Percentiles rank a stretch among this genome's conserved stretches.
Conservation (phyloP, 2,329 filamentous ascomycete species). For the Balansia obtecta region DNA sequence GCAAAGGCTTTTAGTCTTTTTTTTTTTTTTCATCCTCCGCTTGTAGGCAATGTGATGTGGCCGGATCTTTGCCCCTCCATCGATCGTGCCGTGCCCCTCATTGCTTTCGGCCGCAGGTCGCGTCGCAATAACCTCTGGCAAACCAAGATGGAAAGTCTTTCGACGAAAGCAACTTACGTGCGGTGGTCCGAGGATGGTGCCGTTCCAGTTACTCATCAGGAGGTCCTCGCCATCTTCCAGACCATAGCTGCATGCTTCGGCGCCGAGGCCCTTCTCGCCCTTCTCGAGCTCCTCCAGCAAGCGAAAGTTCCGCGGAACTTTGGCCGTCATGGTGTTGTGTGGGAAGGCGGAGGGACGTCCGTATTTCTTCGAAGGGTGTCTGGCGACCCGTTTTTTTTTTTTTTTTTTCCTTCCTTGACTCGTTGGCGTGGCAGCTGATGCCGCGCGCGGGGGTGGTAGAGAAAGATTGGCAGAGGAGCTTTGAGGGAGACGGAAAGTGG, state of each 20-base stretch:
- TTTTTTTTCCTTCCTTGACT: background rate
- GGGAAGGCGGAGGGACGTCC: no score
- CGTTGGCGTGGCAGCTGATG: background rate
- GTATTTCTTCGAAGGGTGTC: no score
- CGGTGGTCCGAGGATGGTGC: constrained; percentile 90
- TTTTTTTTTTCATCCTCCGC: background rate
- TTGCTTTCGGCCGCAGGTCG: background rate
- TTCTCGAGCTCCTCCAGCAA: constrained; percentile 97
- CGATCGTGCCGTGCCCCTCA: background rate
- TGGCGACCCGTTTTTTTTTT: background rate
- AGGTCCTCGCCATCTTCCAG: constrained; percentile 89
- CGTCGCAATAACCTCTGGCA: background rate
- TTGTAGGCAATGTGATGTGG: background rate
- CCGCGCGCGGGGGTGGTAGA: no score
- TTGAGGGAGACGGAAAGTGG: no score
- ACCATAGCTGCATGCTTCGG: constrained; percentile 95
- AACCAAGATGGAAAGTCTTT: background rate
- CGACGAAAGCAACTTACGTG: constrained; percentile 45
- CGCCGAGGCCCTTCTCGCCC: constrained; percentile 92
- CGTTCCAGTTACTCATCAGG: constrained; percentile 97
- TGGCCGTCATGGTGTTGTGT: constrained; percentile 23
- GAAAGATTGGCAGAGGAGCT: no score
- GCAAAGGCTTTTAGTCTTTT: background rate
- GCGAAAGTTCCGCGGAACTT: constrained; percentile 91
- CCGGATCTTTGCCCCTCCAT: background rate